Evolutionary conservation across 2,329 filamentous ascomycete genomes (phyloP), one percentile per base, ranked within the genome.

Genomic region (Aspergillus aculeatus): DNA sequence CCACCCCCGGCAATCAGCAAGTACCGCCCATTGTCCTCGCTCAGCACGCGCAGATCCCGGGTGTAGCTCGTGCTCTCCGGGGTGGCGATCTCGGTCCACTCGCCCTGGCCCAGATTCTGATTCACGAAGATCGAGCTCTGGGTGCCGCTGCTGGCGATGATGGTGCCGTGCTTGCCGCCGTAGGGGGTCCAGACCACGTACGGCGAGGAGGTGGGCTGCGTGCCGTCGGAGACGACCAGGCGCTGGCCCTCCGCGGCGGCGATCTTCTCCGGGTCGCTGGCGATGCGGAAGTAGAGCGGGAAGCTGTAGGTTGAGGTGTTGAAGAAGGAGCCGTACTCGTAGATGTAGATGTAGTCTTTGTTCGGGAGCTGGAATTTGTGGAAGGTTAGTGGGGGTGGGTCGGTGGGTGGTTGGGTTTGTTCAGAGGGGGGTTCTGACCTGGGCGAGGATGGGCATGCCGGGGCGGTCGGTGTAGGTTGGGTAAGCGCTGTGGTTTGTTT

Each of bases 361-460:
- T 83, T 83, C 64, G 86, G 78, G 4, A 90, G 80, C 68, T 80
- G 68, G 1, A 44, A 1, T n/a, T 44, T 2, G 0, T 2, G 14
- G 5, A 7, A 1, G 16, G 38, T 44, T 44, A n/a, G 38, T 16
- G 38, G 5, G 6, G 14, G 16, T 7, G 14, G 38, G 14, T 16
- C 4, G 35, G 35, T 9, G 10, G 10, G 16, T 41, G 38, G 6
- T 5, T 19, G 14, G 16, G 14, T 4, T 14, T 32, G 47, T 2
- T 16, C 11, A 21, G 47, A 41, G 7, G 58, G 9, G 23, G 23
- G 11, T 2, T 12, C 35, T 26, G 53, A 72, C 70, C 63, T 72
- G 68, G 19, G 82, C 79, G 9, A 90, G 78, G 0, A 83, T 84
- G 1, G 88, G 83, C 88, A 90, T 90, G 53, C 88, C 88, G 0